Conservation (phyloP, 805 yeast genomes). For the Pichia paraexigua region DNA sequence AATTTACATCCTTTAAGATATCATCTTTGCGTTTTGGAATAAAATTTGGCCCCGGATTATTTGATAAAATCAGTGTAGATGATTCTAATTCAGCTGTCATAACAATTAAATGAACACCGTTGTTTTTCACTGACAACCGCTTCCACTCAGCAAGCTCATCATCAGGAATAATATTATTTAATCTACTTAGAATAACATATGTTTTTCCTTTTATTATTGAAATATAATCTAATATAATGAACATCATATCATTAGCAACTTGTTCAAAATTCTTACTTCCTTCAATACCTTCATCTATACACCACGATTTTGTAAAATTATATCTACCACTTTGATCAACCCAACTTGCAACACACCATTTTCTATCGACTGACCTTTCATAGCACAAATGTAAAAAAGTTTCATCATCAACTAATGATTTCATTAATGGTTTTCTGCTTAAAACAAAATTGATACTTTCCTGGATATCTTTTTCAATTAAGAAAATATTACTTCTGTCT, state of each 20-base stretch:
- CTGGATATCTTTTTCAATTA: slow-evolving; percentile 36
- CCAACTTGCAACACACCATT: slow-evolving; percentile 87
- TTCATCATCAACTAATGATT: slow-evolving; percentile 50
- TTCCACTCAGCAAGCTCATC: slow-evolving; percentile 79
- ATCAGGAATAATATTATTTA: slow-evolving; percentile 70
- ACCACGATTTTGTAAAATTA: slow-evolving; percentile 60
- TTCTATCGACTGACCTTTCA: slow-evolving; percentile 69
- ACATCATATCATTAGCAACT: slow-evolving; percentile 63
- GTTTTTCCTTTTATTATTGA: slow-evolving; percentile 39
- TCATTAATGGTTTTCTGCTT: slow-evolving; percentile 29
- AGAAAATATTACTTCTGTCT: slow-evolving; percentile 28
- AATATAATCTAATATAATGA: slow-evolving; percentile 41
- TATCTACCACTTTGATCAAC: slow-evolving; percentile 67
- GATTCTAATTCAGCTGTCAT: slow-evolving; percentile 54
- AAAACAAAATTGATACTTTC: slow-evolving; percentile 36
- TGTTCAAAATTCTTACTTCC: slow-evolving; percentile 35
- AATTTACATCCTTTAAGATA: slow-evolving; percentile 15
- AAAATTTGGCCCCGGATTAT: slow-evolving; percentile 11
- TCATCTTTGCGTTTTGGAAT: slow-evolving; percentile 10
- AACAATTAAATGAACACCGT: slow-evolving; percentile 55
- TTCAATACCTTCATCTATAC: slow-evolving; percentile 27
- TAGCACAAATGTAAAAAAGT: slow-evolving; percentile 79
- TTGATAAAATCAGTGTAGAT: slow-evolving; percentile 36
- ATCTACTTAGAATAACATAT: slow-evolving; percentile 59
- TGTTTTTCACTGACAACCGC: slow-evolving; percentile 50